A percentile compares a stretch with the other conserved stretches of the same genome.
These are phyloP conservation scores for Lodderomyces orthopsilosis DNA, from an alignment of 1,139 yeast genomes.

Conservation along the genomic window DNA sequence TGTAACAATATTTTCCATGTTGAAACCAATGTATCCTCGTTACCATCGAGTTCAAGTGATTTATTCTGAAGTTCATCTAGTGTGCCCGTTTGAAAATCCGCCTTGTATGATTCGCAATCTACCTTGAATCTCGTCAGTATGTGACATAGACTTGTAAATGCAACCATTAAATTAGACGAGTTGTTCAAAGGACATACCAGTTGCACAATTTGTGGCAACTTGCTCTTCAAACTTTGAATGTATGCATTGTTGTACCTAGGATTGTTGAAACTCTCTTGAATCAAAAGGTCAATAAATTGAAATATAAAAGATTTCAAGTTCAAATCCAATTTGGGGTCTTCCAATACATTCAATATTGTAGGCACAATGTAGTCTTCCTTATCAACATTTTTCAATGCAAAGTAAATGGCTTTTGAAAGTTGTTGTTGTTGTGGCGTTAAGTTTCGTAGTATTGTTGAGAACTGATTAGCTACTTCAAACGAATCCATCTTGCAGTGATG, in stretches of 20 bases:
- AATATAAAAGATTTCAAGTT: slow-evolving; percentile 66
- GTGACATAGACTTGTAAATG: slow-evolving; percentile 36
- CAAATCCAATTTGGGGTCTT: slow-evolving; percentile 45
- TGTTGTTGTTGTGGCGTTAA: slow-evolving; percentile 63
- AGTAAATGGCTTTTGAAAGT: slow-evolving; percentile 55
- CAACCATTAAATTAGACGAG: slow-evolving; percentile 48
- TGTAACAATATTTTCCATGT: slow-evolving; percentile 51
- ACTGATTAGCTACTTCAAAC: slow-evolving; percentile 72
- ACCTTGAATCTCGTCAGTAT: slow-evolving; percentile 38
- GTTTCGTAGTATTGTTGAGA: slow-evolving; percentile 56
- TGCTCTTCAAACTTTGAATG: slow-evolving; percentile 38
- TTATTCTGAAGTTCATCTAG: slow-evolving; percentile 16
- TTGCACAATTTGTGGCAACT: slow-evolving; percentile 47
- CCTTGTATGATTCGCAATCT: slow-evolving; percentile 23
- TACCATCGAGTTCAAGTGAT: slow-evolving; percentile 14
- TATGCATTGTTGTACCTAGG: slow-evolving; percentile 44
- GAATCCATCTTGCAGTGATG: slow-evolving; percentile 60
- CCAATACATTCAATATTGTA: slow-evolving; percentile 66
- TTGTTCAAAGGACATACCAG: slow-evolving; percentile 51
- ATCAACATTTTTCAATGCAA: slow-evolving; percentile 57
- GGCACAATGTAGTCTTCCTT: slow-evolving; percentile 72
- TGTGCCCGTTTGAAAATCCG: slow-evolving; percentile 26
- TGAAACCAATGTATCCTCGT: slow-evolving; percentile 33
- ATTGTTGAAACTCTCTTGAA: slow-evolving; percentile 33
- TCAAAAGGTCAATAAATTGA: slow-evolving; percentile 63